Conservation (phyloP, 352 stramenopile species). For the Phytophthora pluvialis region DNA sequence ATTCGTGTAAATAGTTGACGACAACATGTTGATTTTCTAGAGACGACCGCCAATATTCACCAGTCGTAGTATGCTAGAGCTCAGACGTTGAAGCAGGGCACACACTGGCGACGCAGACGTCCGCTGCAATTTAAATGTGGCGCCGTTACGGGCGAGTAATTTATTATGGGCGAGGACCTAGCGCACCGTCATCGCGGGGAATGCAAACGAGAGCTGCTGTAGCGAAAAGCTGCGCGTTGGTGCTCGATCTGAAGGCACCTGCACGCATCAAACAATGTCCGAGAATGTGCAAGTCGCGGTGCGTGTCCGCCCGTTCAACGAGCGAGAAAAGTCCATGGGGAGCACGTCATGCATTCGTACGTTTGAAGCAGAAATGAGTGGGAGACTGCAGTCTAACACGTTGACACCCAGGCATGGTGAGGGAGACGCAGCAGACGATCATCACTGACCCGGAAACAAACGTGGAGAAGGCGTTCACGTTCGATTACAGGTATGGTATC, state of each 20-base stretch:
- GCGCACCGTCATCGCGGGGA: background rate
- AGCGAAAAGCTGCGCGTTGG: background rate
- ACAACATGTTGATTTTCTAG: background rate
- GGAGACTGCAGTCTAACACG: slow-evolving; percentile 5
- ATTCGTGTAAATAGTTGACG: no score
- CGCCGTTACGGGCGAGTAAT: slow-evolving; percentile 19
- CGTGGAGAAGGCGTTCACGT: slow-evolving; percentile 82
- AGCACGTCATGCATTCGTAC: slow-evolving; percentile 77
- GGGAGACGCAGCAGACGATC: slow-evolving; percentile 81
- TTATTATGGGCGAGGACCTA: slow-evolving; percentile 18
- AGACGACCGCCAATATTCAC: slow-evolving; percentile 9
- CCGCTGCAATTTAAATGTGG: slow-evolving; percentile 5
- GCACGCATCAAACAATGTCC: slow-evolving; percentile 47
- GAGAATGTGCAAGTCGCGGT: slow-evolving; percentile 89
- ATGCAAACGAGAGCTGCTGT: background rate
- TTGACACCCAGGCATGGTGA: slow-evolving; percentile 68
- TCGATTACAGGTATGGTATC: slow-evolving; percentile 77
- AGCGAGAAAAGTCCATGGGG: slow-evolving; percentile 77
- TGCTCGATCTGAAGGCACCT: background rate
- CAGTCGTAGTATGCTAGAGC: slow-evolving; percentile 9
- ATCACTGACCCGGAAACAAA: slow-evolving; percentile 85
- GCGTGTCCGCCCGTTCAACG: slow-evolving; percentile 82
- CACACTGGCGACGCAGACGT: background rate
- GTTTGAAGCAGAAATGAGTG: slow-evolving; percentile 5
- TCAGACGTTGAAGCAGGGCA: background rate